Base-by-base conservation (phyloP, 257 asterid species). In the Striga asiatica region DNA sequence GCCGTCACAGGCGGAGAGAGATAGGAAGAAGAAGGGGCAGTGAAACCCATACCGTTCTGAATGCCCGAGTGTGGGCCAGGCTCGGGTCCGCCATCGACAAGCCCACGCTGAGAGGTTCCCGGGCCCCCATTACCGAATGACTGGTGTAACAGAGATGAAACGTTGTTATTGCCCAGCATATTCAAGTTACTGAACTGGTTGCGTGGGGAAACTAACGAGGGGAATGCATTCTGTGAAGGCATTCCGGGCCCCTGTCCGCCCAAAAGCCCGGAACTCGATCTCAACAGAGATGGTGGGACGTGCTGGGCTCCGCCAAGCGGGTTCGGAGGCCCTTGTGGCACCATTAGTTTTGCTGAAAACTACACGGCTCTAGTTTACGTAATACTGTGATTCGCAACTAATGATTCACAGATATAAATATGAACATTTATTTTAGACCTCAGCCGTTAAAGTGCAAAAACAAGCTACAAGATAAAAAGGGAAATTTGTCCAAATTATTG, bases 221-320 rank as follows among this genome's bases (percentile, higher is more conserved):
- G 71, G 60, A 86, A 81, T 9, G 81, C 76, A 59, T 73, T 83
- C 70, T 80, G 95, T 11, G 95, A 78, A 20, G 91, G 71, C 74
- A 80, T 78, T 48, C 81, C 88, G 35, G 87, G 85, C 23, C 94
- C 95, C 60, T 83, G 93, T 58, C 89, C 87, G 42, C 87, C 76
- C 95, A 87, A 50, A 56, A 80, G 54, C 43, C 89, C 83, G 29
- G 95, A 82, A 71, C 69, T 79, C 6, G 96, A 79, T 74, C 97
- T 76, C 69, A 89, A 63, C 47, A 89, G 51, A 9, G 95, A 76
- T 5, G 87, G 63, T 1, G 81, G 83, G 49, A 76, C 73, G 23
- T 77, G 66, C 74, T 78, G 98, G 52, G 84, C 72, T 57, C 89
- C 82, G 51, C 87, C 93, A 59, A 65, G 81, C 0, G 88, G 95